phyloP scores from a whole-genome alignment of 2,329 filamentous ascomycete species.

The Trichoderma lentiforme region DNA sequence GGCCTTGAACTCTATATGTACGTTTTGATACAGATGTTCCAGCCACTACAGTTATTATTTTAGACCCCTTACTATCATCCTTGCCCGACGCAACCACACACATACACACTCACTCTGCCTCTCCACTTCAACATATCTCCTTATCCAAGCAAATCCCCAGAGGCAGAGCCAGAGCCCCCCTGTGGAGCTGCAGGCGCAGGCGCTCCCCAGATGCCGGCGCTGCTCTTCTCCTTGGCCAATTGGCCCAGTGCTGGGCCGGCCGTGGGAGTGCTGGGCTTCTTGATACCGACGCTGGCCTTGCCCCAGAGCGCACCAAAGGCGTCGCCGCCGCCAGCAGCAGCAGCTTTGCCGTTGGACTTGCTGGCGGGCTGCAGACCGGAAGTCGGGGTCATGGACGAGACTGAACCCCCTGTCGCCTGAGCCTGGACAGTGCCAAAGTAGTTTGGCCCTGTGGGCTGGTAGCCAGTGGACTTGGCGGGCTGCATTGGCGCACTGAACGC shows the following conservation, averaged over 20 bases:
- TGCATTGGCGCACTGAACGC: constrained; percentile 51
- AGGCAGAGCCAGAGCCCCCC: constrained; percentile 39
- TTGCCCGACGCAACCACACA: neutral
- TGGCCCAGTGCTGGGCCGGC: constrained; percentile 80
- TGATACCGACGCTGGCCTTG: constrained; percentile 67
- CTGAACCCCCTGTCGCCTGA: constrained; percentile 27
- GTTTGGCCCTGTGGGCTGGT: constrained; percentile 79
- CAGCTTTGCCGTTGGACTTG: constrained; percentile 47
- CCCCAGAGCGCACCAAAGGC: constrained; percentile 89
- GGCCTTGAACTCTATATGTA: constrained; percentile 8
- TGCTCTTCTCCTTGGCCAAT: constrained; percentile 97
- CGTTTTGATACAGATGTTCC: constrained; percentile 3
- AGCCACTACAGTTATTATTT: constrained; percentile 5
- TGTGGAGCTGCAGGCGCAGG: constrained; percentile 43
- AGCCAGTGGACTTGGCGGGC: constrained; percentile 57
- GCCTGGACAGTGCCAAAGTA: constrained; percentile 84
- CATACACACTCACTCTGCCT: neutral
- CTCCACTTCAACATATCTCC: neutral
- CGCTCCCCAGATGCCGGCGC: constrained; percentile 88
- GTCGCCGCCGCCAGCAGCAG: constrained; percentile 64
- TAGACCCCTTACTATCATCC: neutral
- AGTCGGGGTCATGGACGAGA: constrained; percentile 23
- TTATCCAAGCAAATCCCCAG: constrained; percentile 50
- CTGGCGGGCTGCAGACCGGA: constrained; percentile 45
- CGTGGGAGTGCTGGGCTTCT: constrained; percentile 63